Conservation (phyloP, 805 yeast species). For the Ascoidea tarda region DNA sequence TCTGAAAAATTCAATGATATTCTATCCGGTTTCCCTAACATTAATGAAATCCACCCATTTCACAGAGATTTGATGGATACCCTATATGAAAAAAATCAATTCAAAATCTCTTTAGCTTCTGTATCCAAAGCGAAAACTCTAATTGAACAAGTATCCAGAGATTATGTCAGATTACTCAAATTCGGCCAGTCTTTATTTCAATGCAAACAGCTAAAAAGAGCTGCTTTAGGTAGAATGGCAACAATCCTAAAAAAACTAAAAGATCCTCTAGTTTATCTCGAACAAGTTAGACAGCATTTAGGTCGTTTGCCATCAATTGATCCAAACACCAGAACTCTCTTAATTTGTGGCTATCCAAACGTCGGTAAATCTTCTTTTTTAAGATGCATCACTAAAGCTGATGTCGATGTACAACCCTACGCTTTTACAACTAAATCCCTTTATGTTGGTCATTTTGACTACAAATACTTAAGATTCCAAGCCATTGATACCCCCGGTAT, state of each 20-base stretch:
- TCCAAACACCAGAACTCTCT: conserved; percentile 94
- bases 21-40: conserved; percentile 83
- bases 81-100: conserved; percentile 93
- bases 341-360: conserved; percentile 98
- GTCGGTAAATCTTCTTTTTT: conserved; percentile 97
- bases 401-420: conserved; percentile 98
- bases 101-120: conserved; percentile 92
- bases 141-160: conserved; percentile 93
- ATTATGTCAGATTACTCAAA: conserved; percentile 84
- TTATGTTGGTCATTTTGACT: conserved; percentile 97
- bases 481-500: conserved; percentile 99
- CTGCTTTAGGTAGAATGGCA: conserved; percentile 99
- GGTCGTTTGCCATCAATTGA: conserved; percentile 97
- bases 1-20: conserved; percentile 82
- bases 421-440: conserved; percentile 97
- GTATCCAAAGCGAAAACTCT: conserved; percentile 86
- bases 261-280: conserved; percentile 86
- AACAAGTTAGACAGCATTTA: conserved; percentile 97
- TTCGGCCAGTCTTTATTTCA: conserved; percentile 97
- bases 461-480: conserved; percentile 93
- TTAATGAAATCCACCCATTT: conserved; percentile 96
- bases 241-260: conserved; percentile 90
- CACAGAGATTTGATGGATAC: conserved; percentile 98
- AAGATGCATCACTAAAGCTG: conserved; percentile 89
- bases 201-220: conserved; percentile 96